These are phyloP conservation scores for Phoenix roebelenii DNA, from an alignment of 176 grass and related monocot species.

Conservation along the genomic window DNA sequence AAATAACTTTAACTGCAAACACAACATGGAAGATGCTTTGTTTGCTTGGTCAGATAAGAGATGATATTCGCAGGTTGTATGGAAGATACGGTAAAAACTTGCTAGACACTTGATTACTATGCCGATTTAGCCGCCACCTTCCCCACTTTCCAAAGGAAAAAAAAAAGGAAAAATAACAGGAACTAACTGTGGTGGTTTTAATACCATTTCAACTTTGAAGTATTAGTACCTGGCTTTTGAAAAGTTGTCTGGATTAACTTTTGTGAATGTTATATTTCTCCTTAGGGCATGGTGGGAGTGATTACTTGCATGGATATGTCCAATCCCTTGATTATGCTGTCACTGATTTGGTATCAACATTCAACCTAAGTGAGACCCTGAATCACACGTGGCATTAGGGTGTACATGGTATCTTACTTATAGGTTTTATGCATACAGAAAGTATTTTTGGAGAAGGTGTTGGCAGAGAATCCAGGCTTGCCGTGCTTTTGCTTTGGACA, in stretches of 20 bases:
- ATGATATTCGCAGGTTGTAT: no score
- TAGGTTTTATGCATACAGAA: constrained; percentile 37
- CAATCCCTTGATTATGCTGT: constrained; percentile 83
- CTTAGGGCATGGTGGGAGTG: constrained; percentile 82
- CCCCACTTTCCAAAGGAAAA: no score
- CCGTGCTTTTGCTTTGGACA: constrained; percentile 89
- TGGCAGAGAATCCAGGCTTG: constrained; percentile 46
- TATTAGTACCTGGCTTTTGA: background rate
- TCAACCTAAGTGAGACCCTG: background rate
- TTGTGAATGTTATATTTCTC: constrained; percentile 11
- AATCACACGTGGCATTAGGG: background rate
- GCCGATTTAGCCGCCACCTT: no score
- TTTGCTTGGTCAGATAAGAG: no score
- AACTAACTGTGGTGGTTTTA: background rate
- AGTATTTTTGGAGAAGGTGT: constrained; percentile 66
- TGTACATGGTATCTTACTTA: no score
- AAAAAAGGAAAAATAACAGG: no score
- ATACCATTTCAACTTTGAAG: background rate
- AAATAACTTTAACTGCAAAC: no score
- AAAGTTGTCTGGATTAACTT: constrained; percentile 5
- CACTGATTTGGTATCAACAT: constrained; percentile 51
- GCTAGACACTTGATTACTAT: no score
- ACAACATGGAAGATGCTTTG: no score
- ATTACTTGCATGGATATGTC: constrained; percentile 85
- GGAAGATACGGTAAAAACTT: no score